These are phyloP conservation scores for Penicillium sp. DNA, from an alignment of 2,329 filamentous ascomycete species.

Conservation along the genomic window DNA sequence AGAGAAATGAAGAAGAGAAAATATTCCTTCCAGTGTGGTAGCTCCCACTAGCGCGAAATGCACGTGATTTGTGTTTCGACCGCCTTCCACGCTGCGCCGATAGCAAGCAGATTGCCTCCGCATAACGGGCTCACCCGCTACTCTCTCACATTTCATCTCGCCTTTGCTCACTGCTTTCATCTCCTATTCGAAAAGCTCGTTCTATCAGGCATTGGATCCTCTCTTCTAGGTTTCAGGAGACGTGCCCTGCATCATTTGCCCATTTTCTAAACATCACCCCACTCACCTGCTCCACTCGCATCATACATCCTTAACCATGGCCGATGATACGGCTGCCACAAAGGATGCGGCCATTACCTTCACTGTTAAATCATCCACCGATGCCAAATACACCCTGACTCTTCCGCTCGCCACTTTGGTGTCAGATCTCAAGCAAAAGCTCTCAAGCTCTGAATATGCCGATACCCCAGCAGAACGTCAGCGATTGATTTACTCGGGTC, in stretches of 20 bases:
- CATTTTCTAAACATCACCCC: constrained; percentile 15
- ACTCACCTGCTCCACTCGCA: constrained; percentile 12
- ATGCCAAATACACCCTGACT: constrained; percentile 79
- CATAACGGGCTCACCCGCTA: constrained; percentile 2
- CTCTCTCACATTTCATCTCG: constrained; percentile 1
- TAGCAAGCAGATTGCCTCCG: constrained; percentile 12
- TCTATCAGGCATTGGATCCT: neutral
- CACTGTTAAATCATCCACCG: constrained; percentile 95
- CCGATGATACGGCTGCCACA: constrained; percentile 43
- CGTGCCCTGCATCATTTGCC: neutral
- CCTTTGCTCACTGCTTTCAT: neutral
- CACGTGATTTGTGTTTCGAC: constrained; percentile 32
- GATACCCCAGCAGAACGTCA: constrained; percentile 85
- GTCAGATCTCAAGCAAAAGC: constrained; percentile 83
- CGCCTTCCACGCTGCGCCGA: constrained; percentile 31
- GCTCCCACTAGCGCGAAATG: constrained; percentile 28
- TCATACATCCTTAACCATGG: constrained; percentile 33
- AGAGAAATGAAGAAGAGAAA: constrained; percentile 16
- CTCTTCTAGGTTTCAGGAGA: neutral
- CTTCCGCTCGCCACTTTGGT: constrained; percentile 75
- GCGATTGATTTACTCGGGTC: constrained; percentile 94
- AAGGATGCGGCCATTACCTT: constrained; percentile 83
- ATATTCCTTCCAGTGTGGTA: constrained; percentile 32
- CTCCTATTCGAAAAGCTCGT: neutral
- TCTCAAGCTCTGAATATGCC: constrained; percentile 77